These are phyloP conservation scores for Canavalia ensiformis DNA, from an alignment of 306 rosid genomes.

Conservation along the genomic window DNA sequence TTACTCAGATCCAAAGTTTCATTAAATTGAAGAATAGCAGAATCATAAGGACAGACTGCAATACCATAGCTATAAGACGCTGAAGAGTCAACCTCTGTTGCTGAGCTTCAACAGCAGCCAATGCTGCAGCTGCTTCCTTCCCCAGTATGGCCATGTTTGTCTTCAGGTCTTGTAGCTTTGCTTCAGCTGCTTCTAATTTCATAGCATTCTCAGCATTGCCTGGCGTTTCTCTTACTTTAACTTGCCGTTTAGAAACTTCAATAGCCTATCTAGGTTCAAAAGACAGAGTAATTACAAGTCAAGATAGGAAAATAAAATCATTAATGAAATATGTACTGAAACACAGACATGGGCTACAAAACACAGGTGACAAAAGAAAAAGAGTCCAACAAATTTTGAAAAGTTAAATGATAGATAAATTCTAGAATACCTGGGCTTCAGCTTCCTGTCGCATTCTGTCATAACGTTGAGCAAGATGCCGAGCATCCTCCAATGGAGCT, in stretches of 20 bases:
- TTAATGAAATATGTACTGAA: slow-evolving; percentile 29
- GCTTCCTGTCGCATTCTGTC: slow-evolving; percentile 94
- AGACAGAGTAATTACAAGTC: slow-evolving; percentile 52
- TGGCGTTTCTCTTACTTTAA: slow-evolving; percentile 82
- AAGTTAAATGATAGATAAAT: slow-evolving; percentile 42
- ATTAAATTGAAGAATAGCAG: slow-evolving; percentile 16
- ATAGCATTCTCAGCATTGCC: slow-evolving; percentile 75
- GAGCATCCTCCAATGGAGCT: slow-evolving; percentile 92
- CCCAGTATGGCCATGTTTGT: slow-evolving; percentile 89
- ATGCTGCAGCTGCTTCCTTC: slow-evolving; percentile 97
- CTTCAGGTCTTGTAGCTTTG: slow-evolving; percentile 87
- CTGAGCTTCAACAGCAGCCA: slow-evolving; percentile 99
- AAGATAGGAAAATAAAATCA: slow-evolving; percentile 41
- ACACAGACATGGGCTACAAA: background rate
- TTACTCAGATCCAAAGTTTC: slow-evolving; percentile 29
- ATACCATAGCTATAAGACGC: slow-evolving; percentile 93
- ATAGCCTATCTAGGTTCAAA: slow-evolving; percentile 93
- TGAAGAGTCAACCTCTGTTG: slow-evolving; percentile 97
- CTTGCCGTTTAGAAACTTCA: slow-evolving; percentile 93
- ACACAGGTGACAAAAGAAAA: slow-evolving; percentile 23
- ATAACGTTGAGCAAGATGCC: slow-evolving; percentile 94
- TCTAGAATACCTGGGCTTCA: slow-evolving; percentile 83
- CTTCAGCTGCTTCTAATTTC: slow-evolving; percentile 92
- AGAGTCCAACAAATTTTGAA: slow-evolving; percentile 5
- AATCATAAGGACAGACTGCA: slow-evolving; percentile 38